Percentiles rank a stretch among this genome's conserved stretches.
These are phyloP conservation scores for Hymenoscyphus infarciens DNA, from an alignment of 2,329 filamentous ascomycete species.

Conservation along the genomic window DNA sequence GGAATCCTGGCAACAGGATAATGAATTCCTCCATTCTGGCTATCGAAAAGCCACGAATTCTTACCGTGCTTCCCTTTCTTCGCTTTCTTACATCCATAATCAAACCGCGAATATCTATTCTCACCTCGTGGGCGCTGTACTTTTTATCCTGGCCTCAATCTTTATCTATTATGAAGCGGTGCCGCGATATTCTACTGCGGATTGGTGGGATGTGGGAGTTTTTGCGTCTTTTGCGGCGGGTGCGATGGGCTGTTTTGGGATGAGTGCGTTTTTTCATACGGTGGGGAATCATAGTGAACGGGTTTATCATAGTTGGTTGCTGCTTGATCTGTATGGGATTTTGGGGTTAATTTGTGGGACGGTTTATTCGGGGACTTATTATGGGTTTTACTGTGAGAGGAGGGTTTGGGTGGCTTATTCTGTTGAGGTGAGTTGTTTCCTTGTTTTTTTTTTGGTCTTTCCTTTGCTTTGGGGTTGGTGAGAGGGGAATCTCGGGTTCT, in stretches of 20 bases:
- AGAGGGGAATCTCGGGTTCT: too few species aligned
- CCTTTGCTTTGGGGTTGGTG: not conserved
- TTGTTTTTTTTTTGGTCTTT: not conserved
- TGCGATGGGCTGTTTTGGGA: slow-evolving; percentile 14
- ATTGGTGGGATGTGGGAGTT: slow-evolving; percentile 10
- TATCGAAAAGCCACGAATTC: slow-evolving; percentile 14
- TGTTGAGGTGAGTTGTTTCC: slow-evolving; percentile 17
- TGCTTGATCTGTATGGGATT: slow-evolving; percentile 15
- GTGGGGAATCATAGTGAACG: slow-evolving; percentile 13
- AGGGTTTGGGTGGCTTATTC: slow-evolving; percentile 20
- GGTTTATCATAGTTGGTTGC: slow-evolving; percentile 14
- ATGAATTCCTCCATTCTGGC: slow-evolving; percentile 10
- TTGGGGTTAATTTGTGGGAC: slow-evolving; percentile 16
- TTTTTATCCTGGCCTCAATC: not conserved
- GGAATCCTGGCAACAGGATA: slow-evolving; percentile 14
- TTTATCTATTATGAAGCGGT: slow-evolving; percentile 8
- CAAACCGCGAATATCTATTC: slow-evolving; percentile 12
- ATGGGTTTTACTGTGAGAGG: slow-evolving; percentile 24
- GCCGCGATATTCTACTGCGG: slow-evolving; percentile 11
- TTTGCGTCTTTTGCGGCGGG: slow-evolving; percentile 9
- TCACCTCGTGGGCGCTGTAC: slow-evolving; percentile 5
- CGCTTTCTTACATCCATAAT: slow-evolving; percentile 11
- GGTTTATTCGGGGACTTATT: slow-evolving; percentile 22
- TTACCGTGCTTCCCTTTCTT: slow-evolving; percentile 8
- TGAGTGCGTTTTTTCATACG: slow-evolving; percentile 17